Percentiles rank a stretch among this genome's conserved stretches.
Conservation (phyloP, 2,329 filamentous ascomycete species). For the Aspergillus ustus region DNA sequence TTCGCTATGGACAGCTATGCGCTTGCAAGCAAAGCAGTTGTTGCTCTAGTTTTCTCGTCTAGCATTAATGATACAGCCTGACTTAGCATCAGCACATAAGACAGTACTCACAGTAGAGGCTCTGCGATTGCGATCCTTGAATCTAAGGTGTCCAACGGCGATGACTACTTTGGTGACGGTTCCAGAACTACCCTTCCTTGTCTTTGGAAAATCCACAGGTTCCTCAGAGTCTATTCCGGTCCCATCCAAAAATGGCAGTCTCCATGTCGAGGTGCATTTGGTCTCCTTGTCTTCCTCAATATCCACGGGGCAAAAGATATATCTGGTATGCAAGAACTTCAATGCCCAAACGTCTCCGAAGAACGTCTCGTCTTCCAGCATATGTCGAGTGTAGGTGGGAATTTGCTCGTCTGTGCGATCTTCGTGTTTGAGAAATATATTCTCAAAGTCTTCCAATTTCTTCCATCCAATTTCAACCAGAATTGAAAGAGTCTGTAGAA, state of each 20-base stretch:
- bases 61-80: background rate
- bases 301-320: background rate
- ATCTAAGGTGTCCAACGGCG: background rate
- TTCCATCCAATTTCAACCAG: background rate
- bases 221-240: background rate
- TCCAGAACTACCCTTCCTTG: background rate
- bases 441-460: background rate
- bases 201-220: too few relatives aligned
- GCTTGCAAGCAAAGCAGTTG: constrained; percentile 17
- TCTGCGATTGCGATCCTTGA: background rate
- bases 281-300: background rate
- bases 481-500: constrained; percentile 5
- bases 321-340: background rate
- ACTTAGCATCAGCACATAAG: background rate
- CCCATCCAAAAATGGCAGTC: constrained; percentile 2
- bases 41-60: background rate
- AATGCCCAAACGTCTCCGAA: background rate
- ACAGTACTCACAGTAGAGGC: background rate
- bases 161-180: constrained; percentile 3
- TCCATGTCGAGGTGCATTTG: background rate
- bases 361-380: background rate
- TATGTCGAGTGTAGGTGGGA: background rate
- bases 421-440: background rate
- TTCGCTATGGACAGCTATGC: constrained; percentile 8
- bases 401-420: background rate